Conservation (phyloP, 208 protist genomes). For the Borovskyia barvae region DNA sequence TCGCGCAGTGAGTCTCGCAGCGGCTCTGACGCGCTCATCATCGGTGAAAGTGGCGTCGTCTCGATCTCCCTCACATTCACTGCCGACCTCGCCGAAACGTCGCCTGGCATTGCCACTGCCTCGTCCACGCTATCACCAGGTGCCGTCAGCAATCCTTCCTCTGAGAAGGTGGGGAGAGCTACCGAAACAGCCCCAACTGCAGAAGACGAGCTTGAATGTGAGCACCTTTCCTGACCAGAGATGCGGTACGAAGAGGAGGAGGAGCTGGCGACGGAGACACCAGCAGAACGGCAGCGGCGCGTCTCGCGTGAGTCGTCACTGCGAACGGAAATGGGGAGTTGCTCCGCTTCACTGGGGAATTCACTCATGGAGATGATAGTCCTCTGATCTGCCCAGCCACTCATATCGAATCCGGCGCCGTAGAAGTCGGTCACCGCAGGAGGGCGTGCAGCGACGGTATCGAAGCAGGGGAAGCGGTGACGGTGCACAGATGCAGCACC, state of each 20-base stretch:
- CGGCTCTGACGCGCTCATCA: not conserved
- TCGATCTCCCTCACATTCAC: not conserved
- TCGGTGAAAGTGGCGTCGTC: not conserved
- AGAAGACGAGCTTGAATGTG: too few species aligned
- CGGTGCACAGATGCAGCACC: too few species aligned
- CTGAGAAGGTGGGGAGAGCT: too few species aligned
- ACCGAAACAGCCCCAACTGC: too few species aligned
- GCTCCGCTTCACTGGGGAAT: constrained; percentile 16
- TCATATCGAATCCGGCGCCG: constrained; percentile 7
- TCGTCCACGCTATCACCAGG: too few species aligned
- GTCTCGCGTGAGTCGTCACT: not conserved
- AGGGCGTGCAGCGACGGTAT: not conserved
- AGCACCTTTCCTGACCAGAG: too few species aligned
- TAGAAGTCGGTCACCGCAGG: constrained; percentile 5
- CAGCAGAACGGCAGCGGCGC: not conserved
- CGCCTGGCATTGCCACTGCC: too few species aligned
- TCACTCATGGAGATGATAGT: constrained; percentile 27
- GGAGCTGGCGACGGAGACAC: not conserved
- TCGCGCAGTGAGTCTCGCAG: constrained; percentile 29
- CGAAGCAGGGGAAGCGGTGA: too few species aligned
- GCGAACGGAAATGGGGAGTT: constrained; percentile 9
- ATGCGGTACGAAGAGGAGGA: too few species aligned
- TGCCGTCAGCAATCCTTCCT: too few species aligned
- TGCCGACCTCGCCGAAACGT: too few species aligned
- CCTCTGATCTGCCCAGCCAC: constrained; percentile 14